These are phyloP conservation scores for Aureobasidium namibiae DNA, from an alignment of 2,329 filamentous ascomycete genomes.

Conservation along the genomic window DNA sequence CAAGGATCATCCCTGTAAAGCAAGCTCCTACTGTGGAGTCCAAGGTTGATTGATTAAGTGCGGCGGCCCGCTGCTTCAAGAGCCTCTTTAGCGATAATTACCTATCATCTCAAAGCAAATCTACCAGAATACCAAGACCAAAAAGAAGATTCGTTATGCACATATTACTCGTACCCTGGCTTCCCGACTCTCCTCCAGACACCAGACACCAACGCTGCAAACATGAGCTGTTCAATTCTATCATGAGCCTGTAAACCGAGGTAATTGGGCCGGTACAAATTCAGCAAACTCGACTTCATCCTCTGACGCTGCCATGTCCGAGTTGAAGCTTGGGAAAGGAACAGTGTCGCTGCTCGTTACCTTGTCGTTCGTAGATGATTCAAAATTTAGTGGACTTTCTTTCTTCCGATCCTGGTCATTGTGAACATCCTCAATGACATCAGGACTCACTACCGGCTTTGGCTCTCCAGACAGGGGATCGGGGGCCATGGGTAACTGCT, in stretches of 20 bases:
- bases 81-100: background rate
- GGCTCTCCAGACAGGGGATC: background rate
- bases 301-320: background rate
- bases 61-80: conserved; percentile 5
- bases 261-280: conserved; percentile 11
- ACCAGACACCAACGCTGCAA: background rate
- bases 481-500: background rate
- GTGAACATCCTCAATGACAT: background rate
- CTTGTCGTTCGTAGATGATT: background rate
- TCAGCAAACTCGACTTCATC: background rate
- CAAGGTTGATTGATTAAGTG: conserved; percentile 1
- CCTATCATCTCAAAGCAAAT: background rate
- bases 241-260: conserved; percentile 7
- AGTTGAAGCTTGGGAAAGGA: conserved; percentile 10
- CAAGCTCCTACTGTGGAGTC: background rate
- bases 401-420: background rate
- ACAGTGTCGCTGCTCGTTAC: background rate
- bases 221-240: background rate
- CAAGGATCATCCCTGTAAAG: background rate
- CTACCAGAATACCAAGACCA: background rate
- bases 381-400: background rate
- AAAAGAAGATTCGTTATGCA: conserved; percentile 3
- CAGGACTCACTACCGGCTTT: background rate
- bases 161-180: background rate
- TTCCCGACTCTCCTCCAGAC: background rate